Base-by-base conservation (phyloP, 768 basidiomycete species). In the Boletus insuetus region DNA sequence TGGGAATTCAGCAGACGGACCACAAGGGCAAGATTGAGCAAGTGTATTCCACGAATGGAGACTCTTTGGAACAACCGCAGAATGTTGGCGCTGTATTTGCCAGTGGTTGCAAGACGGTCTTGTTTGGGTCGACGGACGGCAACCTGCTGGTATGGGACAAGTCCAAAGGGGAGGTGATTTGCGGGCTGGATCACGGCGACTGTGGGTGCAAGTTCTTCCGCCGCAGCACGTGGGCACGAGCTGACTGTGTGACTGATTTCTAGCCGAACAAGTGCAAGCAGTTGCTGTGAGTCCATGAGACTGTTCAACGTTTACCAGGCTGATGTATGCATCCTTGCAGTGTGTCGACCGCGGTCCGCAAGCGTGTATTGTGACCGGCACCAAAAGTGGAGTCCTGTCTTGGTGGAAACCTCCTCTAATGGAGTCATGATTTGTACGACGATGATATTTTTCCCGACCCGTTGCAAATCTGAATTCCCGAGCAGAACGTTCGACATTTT, bases 121-220 rank as follows among this genome's bases (percentile, higher is more conserved):
- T 88, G 53, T 86, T 82, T 60, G 86, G 85, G 26, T 72, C 64
- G 29, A 69, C 77, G 19, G 81, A 83, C 17, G 77, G 77, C 19
- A 84, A 78, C 65, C 73, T 82, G 29, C 69, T 87, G 38, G 79
- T 83, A 32, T 87, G 87, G 86, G 83, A 88, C 61, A 77, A 73
- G 64, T 74, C 73, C 64, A 81, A 77, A 52, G 80, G 77, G 12
- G 71, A 70, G 3, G 68, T 85, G 24, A 74, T 84, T 14, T 83
- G 82, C 67, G 86, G 81, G 31, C 64, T 87, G 60, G 81, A 84
- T 58, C 83, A 86, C 59, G 77, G 77, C 14, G 80, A 84, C 59
- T 79, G 85, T 85, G 64, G 60, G 78, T 63, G 29, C 42, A 14
- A 14, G 14, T 43, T 41, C 8, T 26, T 42, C 43, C n/a, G 11